phyloP scores from a whole-genome alignment of 2,329 filamentous ascomycete species.

The Paraconiothyrium sp. region DNA sequence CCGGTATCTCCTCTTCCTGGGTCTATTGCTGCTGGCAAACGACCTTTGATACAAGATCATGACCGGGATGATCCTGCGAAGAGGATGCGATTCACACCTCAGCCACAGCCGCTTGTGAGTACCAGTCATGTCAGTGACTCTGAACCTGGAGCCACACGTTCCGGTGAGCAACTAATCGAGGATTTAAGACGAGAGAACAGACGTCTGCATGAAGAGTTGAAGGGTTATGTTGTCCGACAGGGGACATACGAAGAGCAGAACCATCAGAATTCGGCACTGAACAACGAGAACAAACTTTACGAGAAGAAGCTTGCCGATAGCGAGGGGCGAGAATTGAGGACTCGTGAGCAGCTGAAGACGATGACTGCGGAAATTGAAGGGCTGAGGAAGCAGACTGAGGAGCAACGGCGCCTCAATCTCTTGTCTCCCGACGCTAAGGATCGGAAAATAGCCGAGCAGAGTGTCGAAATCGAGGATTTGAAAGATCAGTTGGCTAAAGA shows the following conservation, averaged over 20 bases:
- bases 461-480: conserved; percentile 33
- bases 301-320: conserved; percentile 29
- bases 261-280: conserved; percentile 27
- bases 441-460: conserved; percentile 29
- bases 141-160: conserved; percentile 37
- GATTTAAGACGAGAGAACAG: conserved; percentile 6
- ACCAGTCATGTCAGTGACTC: conserved; percentile 56
- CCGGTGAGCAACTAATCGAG: conserved; percentile 4
- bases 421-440: conserved; percentile 35
- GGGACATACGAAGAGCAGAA: conserved; percentile 36
- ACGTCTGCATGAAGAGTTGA: conserved; percentile 28
- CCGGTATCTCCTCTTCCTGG: conserved; percentile 28
- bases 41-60: conserved; percentile 37
- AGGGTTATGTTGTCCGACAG: conserved; percentile 38
- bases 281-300: conserved; percentile 28
- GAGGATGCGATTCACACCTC: conserved; percentile 46
- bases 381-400: conserved; percentile 28
- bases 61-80: conserved; percentile 42
- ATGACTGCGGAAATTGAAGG: conserved; percentile 25
- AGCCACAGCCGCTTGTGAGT: conserved; percentile 31
- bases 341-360: conserved; percentile 31
- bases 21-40: conserved; percentile 32
- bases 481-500: conserved; percentile 32
- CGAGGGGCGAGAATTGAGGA: conserved; percentile 24
- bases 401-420: conserved; percentile 29